Evolutionary conservation across 345 rosid species (phyloP).

Genomic region (Stellera chamaejasme): DNA sequence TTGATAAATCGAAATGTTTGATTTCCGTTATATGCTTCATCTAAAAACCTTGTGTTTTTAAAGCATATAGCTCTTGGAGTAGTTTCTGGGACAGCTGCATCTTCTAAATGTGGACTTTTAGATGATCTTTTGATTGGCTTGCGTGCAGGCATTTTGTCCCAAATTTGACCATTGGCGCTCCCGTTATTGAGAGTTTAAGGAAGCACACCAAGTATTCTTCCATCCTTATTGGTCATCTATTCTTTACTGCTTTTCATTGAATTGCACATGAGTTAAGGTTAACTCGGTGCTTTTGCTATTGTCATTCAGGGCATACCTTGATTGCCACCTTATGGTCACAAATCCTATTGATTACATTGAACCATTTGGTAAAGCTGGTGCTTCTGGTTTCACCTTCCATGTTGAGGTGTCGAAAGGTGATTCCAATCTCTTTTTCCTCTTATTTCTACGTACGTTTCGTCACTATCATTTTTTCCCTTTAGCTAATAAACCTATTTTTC

Average conservation of each 20-base stretch:
- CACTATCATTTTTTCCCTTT: not conserved
- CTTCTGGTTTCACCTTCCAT: slow-evolving; percentile 97
- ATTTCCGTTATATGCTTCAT: too few relatives aligned
- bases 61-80: too few relatives aligned
- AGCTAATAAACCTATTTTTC: not conserved
- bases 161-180: slow-evolving; percentile 84
- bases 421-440: slow-evolving; percentile 3
- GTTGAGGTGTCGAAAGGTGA: slow-evolving; percentile 73
- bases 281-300: slow-evolving; percentile 4
- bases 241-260: not conserved
- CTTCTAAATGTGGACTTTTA: not conserved
- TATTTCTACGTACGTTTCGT: not conserved
- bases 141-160: slow-evolving; percentile 74
- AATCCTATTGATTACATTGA: slow-evolving; percentile 88
- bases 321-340: slow-evolving; percentile 92
- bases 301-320: slow-evolving; percentile 68
- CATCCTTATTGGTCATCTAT: not conserved
- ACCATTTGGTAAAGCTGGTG: slow-evolving; percentile 71
- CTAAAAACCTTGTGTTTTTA: too few relatives aligned
- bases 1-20: too few relatives aligned
- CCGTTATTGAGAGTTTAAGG: slow-evolving; percentile 82
- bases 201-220: slow-evolving; percentile 64
- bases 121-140: slow-evolving; percentile 6
- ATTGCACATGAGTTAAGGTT: not conserved
- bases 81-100: not conserved